Evolutionary conservation across 257 asterid species (phyloP), one percentile per base, ranked within the genome.

Genomic region (Primulina eburnea): DNA sequence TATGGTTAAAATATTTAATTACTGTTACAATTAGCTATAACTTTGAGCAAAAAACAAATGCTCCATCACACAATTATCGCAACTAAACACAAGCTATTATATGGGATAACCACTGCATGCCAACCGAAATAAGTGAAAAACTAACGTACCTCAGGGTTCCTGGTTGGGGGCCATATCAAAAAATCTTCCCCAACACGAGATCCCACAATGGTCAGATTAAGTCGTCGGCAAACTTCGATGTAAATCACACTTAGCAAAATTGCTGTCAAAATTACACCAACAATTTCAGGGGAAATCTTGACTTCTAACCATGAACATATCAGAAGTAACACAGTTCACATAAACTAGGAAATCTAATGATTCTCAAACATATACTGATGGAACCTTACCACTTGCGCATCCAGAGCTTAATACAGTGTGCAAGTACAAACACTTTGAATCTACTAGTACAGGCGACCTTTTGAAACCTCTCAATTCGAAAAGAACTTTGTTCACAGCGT

Each of bases 111-210:
- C n/a, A 10, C 57, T 53, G 8, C 21, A 24, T 58, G 40, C 33
- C 28, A 21, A 60, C 8, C 34, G 53, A 12, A 32, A 11, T n/a
- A 24, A 30, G 29, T 8, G 4, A 14, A 16, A 71, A 57, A 76
- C 64, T 50, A 59, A 50, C 77, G 58, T 71, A 94, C 99, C 97
- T 94, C 97, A 21, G 93, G 99, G 81, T 94, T 86, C 79, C 88
- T 91, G 1, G 95, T 88, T 69, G 78, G 86, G 71, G 97, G 99
- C 99, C 99, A 91, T 78, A 94, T 89, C 82, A 94, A 80, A 82
- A 94, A 94, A 37, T 91, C 97, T 77, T 94, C 99, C 85, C 97
- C 97, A 85, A 94, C 97, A 76, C 90, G 95, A 79, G 99, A 89
- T 76, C 98, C 97, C 72, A 91, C 92, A 71, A 94, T 87, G 53